Conservation (phyloP, 2,329 filamentous ascomycete genomes). For the Cordyceps cateniannulata region DNA sequence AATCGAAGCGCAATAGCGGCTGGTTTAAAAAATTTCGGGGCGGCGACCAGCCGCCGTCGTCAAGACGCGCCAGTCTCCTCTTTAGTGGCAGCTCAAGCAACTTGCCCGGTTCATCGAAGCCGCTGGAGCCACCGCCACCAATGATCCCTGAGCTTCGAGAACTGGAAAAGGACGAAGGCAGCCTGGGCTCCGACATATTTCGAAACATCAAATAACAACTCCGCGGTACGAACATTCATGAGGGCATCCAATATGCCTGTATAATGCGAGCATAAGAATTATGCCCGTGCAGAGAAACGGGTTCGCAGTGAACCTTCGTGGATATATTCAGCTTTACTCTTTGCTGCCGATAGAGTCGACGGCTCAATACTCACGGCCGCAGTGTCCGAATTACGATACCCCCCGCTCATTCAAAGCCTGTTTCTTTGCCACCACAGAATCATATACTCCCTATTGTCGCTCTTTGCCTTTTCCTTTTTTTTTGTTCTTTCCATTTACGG, state of each 20-base stretch:
- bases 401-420: slow-evolving; percentile 7
- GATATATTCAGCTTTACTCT: slow-evolving; percentile 5
- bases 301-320: background rate
- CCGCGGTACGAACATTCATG: background rate
- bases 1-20: slow-evolving; percentile 49
- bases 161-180: slow-evolving; percentile 42
- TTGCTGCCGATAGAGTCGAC: background rate
- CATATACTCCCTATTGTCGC: slow-evolving; percentile 12
- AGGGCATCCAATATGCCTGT: slow-evolving; percentile 6
- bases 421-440: background rate
- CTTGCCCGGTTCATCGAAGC: slow-evolving; percentile 24
- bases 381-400: slow-evolving; percentile 8
- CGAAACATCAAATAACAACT: slow-evolving; percentile 43
- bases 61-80: slow-evolving; percentile 37
- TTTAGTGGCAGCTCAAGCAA: slow-evolving; percentile 32
- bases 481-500: background rate
- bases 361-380: slow-evolving; percentile 1
- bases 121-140: slow-evolving; percentile 47
- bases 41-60: slow-evolving; percentile 26
- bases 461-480: background rate
- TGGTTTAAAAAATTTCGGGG: slow-evolving; percentile 51
- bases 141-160: slow-evolving; percentile 54
- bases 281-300: background rate
- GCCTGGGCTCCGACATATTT: slow-evolving; percentile 48
- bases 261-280: background rate